These are phyloP conservation scores for Coffea canephora DNA, from an alignment of 257 asterid species.

Conservation along the genomic window DNA sequence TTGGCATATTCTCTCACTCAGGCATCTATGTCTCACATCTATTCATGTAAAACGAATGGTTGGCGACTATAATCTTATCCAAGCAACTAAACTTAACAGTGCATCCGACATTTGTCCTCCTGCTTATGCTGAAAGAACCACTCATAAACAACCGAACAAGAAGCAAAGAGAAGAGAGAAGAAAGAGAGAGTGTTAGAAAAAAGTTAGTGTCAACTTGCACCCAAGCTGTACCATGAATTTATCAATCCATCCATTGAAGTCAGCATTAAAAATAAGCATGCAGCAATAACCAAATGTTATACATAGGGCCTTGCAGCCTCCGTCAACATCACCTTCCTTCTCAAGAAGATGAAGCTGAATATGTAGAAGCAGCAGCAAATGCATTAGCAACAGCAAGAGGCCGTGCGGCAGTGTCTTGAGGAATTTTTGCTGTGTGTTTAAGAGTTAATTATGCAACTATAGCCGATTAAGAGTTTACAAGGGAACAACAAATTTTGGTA, in stretches of 20 bases:
- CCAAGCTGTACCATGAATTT: not conserved
- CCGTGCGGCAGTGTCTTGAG: no score
- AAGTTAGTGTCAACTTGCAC: not conserved
- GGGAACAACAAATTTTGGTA: no score
- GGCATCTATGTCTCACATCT: not conserved
- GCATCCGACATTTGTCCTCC: not conserved
- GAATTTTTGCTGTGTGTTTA: no score
- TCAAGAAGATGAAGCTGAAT: no score
- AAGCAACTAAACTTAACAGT: not conserved
- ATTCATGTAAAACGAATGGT: not conserved
- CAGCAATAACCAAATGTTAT: no score
- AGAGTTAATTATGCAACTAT: no score
- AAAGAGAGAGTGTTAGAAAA: not conserved
- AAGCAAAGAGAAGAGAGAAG: not conserved
- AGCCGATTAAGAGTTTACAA: no score
- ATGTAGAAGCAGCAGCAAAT: no score
- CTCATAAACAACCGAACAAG: not conserved
- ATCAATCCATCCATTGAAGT: not conserved
- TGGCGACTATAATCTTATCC: not conserved
- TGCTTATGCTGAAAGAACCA: not conserved
- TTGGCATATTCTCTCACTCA: not conserved
- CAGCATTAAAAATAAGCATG: not conserved
- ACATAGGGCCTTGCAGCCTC: not conserved
- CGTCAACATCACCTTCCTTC: no score
- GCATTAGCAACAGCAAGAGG: no score